Base-by-base conservation (phyloP, 805 yeast species). In the Jamesozyma lodderae region DNA sequence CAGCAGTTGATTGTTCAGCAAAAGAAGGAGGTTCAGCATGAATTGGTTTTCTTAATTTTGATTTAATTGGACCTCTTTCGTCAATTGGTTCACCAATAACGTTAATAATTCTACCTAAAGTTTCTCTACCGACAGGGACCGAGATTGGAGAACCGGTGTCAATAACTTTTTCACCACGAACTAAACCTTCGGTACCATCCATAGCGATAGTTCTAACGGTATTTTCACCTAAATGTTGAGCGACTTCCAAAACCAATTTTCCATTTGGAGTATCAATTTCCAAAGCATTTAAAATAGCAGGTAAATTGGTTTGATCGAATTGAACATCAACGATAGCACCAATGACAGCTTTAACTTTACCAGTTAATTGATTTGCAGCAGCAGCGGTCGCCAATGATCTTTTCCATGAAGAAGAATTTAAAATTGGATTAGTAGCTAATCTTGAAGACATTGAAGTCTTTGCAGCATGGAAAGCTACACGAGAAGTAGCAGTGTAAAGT, bases 151-250 rank as follows among this genome's bases (percentile, higher is more conserved):
- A 75, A 70, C 98, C 98, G 52, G 97, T 88, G 76, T 92, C 98
- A 52, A 63, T 52, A 60, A 92, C 98, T 45, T 72, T 41, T 63
- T 82, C 80, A 70, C 98, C 98, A 79, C 98, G 90, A 60, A 87
- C 95, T 64, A 92, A 81, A 86, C 98, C 98, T 72, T 90, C 97
- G 59, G 98, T 92, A 85, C 97, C 97, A 71, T 92, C 98, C 98
- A 92, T 92, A 66, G 98, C 97, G 82, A 92, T 92, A 67, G 98
- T 82, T 82, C 98, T 90, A 68, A 92, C 97, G 60, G 97, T 83
- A 84, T 87, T 87, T 78, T 92, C 97, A 79, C 98, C 98, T 70
- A 92, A 80, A 73, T 92, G 98, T 78, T 92, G 98, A 62, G 98
- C 92, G 59, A 92, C 98, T 76, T 92, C 98, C 62, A 92, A 79